phyloP scores from a whole-genome alignment of 371 early-diverging fungal genomes.

The Lichtheimia ornata region DNA sequence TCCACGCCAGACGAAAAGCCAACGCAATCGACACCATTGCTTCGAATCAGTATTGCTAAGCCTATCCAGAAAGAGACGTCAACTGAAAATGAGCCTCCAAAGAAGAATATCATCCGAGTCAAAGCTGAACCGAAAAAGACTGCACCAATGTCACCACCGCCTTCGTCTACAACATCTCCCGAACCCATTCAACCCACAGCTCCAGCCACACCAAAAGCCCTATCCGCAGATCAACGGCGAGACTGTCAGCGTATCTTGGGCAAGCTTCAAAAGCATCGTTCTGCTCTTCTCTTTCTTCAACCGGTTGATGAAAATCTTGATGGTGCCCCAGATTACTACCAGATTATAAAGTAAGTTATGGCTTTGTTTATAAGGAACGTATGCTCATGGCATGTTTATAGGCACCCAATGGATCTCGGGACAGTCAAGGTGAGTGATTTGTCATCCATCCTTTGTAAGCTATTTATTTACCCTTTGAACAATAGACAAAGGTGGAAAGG shows the following conservation, averaged over 20 bases:
- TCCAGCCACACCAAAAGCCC: slow-evolving; percentile 10
- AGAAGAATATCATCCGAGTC: slow-evolving; percentile 8
- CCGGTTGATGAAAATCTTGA: slow-evolving; percentile 68
- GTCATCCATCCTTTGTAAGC: too few relatives aligned
- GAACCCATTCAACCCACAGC: slow-evolving; percentile 8
- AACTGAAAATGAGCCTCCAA: slow-evolving; percentile 9
- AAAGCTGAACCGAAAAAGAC: slow-evolving; percentile 7
- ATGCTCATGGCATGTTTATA: slow-evolving; percentile 37
- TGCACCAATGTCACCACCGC: slow-evolving; percentile 14
- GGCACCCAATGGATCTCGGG: slow-evolving; percentile 93
- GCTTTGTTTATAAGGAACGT: neutral
- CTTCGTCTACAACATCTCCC: slow-evolving; percentile 10
- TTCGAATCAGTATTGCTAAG: slow-evolving; percentile 38
- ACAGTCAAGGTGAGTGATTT: slow-evolving; percentile 56
- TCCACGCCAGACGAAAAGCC: neutral
- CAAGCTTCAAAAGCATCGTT: slow-evolving; percentile 57
- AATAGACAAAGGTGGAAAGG: slow-evolving; percentile 66
- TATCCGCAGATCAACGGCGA: slow-evolving; percentile 38
- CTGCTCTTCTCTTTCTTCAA: slow-evolving; percentile 62
- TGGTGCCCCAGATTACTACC: slow-evolving; percentile 50
- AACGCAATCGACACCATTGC: slow-evolving; percentile 13
- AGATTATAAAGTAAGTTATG: slow-evolving; percentile 33
- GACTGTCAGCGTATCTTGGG: slow-evolving; percentile 40
- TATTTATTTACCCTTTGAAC: slow-evolving; percentile 33
- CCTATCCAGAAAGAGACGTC: slow-evolving; percentile 5